These are phyloP conservation scores for Acrasis kona DNA, from an alignment of 78 protist species.

Conservation along the genomic window DNA sequence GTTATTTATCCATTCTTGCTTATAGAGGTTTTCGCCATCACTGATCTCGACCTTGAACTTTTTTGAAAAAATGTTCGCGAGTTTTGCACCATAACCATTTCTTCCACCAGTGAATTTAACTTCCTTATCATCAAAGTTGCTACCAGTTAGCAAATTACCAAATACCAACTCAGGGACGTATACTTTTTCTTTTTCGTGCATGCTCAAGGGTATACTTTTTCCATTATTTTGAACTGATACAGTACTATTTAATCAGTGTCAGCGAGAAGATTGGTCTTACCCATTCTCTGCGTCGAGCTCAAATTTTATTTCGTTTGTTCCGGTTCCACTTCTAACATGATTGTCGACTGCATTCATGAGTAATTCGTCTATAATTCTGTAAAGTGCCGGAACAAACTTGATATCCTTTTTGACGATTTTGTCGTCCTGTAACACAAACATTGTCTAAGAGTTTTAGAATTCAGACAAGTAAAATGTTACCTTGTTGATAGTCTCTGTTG, in stretches of 20 bases:
- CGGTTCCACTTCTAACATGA: slow-evolving; percentile 69
- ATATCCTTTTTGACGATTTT: slow-evolving; percentile 34
- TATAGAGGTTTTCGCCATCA: neutral
- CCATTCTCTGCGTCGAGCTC: slow-evolving; percentile 38
- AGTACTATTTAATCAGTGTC: neutral
- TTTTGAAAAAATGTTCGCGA: slow-evolving; percentile 85
- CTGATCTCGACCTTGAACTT: neutral
- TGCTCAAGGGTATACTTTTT: slow-evolving; percentile 83
- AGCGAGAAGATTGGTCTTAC: slow-evolving; percentile 54
- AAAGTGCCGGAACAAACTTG: slow-evolving; percentile 86
- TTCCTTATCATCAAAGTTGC: slow-evolving; percentile 61
- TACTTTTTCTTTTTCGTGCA: slow-evolving; percentile 70
- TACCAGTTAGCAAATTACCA: slow-evolving; percentile 83
- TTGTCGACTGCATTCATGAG: slow-evolving; percentile 98
- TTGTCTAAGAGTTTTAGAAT: neutral
- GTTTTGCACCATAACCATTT: slow-evolving; percentile 97
- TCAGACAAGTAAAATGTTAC: slow-evolving; percentile 26
- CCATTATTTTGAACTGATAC: slow-evolving; percentile 88
- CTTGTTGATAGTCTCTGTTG: slow-evolving; percentile 22
- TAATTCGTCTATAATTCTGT: slow-evolving; percentile 96
- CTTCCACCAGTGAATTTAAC: slow-evolving; percentile 74
- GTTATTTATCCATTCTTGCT: slow-evolving; percentile 5
- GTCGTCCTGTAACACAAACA: no score
- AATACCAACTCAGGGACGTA: slow-evolving; percentile 94
- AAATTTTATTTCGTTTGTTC: neutral